Conservation (phyloP, 2,329 filamentous ascomycete genomes). For the Fonsecaea monophora region DNA sequence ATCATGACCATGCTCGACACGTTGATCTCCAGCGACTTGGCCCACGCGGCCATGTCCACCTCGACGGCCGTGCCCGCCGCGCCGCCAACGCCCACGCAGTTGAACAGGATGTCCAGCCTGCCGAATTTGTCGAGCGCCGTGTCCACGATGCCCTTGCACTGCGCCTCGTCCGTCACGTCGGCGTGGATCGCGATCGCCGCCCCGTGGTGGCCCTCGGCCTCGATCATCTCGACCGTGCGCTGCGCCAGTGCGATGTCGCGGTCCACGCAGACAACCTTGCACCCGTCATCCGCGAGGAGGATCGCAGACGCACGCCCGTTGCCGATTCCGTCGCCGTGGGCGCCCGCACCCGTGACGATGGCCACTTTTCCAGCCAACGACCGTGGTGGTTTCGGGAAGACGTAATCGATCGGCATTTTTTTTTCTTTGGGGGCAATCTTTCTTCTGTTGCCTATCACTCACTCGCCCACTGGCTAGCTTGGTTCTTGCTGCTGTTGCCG, state of each 20-base stretch:
- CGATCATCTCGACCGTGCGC: slow-evolving; percentile 62
- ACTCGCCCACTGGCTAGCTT: no score
- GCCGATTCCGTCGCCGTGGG: slow-evolving; percentile 63
- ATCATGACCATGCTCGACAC: slow-evolving; percentile 71
- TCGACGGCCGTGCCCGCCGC: slow-evolving; percentile 65
- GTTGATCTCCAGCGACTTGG: slow-evolving; percentile 65
- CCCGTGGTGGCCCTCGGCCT: slow-evolving; percentile 48
- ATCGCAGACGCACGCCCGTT: slow-evolving; percentile 67
- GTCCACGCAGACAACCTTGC: slow-evolving; percentile 66
- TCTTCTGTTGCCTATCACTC: no score
- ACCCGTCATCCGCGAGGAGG: slow-evolving; percentile 65
- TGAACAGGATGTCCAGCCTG: slow-evolving; percentile 67
- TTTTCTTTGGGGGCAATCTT: not conserved
- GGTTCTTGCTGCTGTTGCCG: no score
- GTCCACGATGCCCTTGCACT: slow-evolving; percentile 57
- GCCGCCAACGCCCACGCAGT: slow-evolving; percentile 69
- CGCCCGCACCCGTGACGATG: slow-evolving; percentile 67
- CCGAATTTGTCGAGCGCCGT: slow-evolving; percentile 59
- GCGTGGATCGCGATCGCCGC: slow-evolving; percentile 54
- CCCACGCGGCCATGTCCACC: slow-evolving; percentile 66
- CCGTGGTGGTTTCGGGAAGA: slow-evolving; percentile 37
- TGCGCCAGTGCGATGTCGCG: slow-evolving; percentile 57
- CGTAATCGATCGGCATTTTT: slow-evolving; percentile 23
- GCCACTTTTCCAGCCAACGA: slow-evolving; percentile 44
- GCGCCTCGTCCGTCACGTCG: slow-evolving; percentile 62